These are phyloP conservation scores for Xylaria sp. DNA, from an alignment of 2,329 filamentous ascomycete genomes.

Conservation along the genomic window DNA sequence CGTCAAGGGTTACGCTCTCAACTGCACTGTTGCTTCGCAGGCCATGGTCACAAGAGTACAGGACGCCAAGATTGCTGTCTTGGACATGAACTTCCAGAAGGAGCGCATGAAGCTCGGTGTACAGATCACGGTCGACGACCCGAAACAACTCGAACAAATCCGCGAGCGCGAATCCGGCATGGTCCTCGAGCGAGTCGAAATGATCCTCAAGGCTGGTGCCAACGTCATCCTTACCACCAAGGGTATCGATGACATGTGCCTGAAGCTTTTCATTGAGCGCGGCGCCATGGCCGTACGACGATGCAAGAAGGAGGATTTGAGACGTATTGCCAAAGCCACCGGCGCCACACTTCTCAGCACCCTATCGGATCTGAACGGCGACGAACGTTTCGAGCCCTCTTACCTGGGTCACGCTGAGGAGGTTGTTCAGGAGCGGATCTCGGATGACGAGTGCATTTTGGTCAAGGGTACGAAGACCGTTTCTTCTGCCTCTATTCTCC, in stretches of 20 bases:
- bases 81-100: slow-evolving; percentile 98
- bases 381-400: slow-evolving; percentile 91
- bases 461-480: slow-evolving; percentile 93
- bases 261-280: slow-evolving; percentile 92
- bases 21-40: slow-evolving; percentile 97
- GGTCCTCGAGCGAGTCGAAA: slow-evolving; percentile 86
- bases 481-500: slow-evolving; percentile 90
- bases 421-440: slow-evolving; percentile 96
- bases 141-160: slow-evolving; percentile 95
- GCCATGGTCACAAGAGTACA: slow-evolving; percentile 91
- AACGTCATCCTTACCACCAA: slow-evolving; percentile 97
- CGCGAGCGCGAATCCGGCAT: slow-evolving; percentile 88
- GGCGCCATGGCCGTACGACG: slow-evolving; percentile 92
- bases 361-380: slow-evolving; percentile 91
- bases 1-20: slow-evolving; percentile 93
- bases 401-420: slow-evolving; percentile 89
- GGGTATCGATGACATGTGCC: slow-evolving; percentile 91
- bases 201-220: slow-evolving; percentile 95
- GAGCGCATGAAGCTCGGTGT: slow-evolving; percentile 99
- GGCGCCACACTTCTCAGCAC: slow-evolving; percentile 90
- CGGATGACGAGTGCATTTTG: slow-evolving; percentile 96
- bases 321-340: slow-evolving; percentile 92
- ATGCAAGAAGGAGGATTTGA: slow-evolving; percentile 97
- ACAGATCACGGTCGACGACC: slow-evolving; percentile 96
- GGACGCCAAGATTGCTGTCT: slow-evolving; percentile 92